Evolutionary conservation across 148 eudicot genomes (phyloP).

Genomic region (Chenopodium formosanum): DNA sequence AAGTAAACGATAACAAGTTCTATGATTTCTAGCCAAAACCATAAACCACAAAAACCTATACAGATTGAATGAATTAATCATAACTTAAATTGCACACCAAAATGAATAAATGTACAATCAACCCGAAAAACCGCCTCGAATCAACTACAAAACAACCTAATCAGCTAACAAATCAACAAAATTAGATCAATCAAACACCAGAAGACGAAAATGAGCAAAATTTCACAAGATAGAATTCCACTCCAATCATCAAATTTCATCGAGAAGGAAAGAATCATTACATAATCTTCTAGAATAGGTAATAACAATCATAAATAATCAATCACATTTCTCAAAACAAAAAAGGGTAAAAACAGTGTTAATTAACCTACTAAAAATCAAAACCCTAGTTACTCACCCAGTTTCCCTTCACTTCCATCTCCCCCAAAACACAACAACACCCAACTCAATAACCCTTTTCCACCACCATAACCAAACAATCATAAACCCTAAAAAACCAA

Average conservation of each 20-base stretch:
- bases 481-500: constrained; percentile 14
- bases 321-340: constrained; percentile 1
- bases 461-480: constrained; percentile 1
- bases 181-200: background rate
- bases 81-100: background rate
- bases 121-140: no score
- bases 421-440: background rate
- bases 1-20: background rate
- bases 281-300: background rate
- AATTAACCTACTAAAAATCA: constrained; percentile 2
- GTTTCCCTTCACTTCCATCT: constrained; percentile 11
- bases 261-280: background rate
- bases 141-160: background rate
- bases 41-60: background rate
- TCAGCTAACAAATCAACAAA: background rate
- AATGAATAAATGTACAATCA: background rate
- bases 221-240: background rate
- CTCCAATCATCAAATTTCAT: background rate
- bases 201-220: background rate
- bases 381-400: constrained; percentile 27
- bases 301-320: constrained; percentile 5
- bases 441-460: background rate
- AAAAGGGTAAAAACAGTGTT: background rate
- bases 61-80: background rate
- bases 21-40: background rate